phyloP scores from a whole-genome alignment of 495 filamentous ascomycete genomes.

The Lasiosphaeris hirsuta region DNA sequence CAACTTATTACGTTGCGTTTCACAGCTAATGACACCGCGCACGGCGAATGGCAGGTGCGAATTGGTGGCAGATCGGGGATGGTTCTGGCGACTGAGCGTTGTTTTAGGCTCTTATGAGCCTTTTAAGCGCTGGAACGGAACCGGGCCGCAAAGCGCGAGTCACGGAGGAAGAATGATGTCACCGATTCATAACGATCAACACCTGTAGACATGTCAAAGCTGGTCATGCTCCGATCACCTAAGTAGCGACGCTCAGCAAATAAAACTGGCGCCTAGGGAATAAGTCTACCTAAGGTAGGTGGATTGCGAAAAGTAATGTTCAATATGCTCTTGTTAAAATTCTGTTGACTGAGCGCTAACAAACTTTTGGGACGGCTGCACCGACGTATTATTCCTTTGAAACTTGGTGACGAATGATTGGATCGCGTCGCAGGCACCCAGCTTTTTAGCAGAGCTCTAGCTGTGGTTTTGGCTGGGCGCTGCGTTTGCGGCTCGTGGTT shows the following conservation, averaged over 20 bases:
- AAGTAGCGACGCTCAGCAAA: background rate
- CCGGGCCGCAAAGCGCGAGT: background rate
- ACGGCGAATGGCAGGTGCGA: too few species aligned
- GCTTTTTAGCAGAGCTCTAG: conserved; percentile 1
- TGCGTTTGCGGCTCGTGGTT: conserved; percentile 6
- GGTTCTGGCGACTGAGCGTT: too few species aligned
- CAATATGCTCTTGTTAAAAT: background rate
- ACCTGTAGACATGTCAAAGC: too few species aligned
- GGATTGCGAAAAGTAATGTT: background rate
- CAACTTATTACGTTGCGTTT: too few species aligned
- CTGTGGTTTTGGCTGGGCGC: background rate
- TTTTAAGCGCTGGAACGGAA: too few species aligned
- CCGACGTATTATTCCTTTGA: background rate
- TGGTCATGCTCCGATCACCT: background rate
- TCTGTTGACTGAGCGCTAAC: background rate
- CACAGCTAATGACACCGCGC: too few species aligned
- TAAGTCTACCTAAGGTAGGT: too few species aligned
- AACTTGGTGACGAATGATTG: conserved; percentile 8
- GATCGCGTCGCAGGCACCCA: background rate
- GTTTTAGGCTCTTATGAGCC: too few species aligned
- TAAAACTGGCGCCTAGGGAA: background rate
- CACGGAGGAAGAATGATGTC: conserved; percentile 1
- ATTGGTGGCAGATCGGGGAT: too few species aligned
- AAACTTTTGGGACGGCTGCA: background rate
- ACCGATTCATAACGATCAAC: background rate